Base-by-base conservation (phyloP, 805 yeast genomes). In the Candida sakaeoensis region DNA sequence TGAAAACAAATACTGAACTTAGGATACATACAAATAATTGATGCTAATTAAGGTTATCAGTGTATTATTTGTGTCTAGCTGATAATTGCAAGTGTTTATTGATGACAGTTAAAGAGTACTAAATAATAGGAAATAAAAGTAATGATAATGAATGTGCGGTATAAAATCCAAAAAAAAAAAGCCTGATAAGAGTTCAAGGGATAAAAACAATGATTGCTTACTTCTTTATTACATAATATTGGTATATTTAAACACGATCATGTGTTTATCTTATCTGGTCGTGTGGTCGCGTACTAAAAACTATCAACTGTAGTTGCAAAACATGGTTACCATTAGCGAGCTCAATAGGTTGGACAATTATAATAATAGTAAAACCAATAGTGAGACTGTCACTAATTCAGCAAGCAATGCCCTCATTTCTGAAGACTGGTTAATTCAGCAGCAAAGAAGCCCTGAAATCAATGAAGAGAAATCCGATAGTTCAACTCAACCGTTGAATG, bases 261-360 rank as follows among this genome's bases (percentile, higher is more conserved):
- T 5, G 14, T 25, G 9, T 10, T 25, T 14, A 10, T 25, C 5
- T 14, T 19, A 23, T 7, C 8, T 9, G 21, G 36, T 33, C 27
- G 36, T 33, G 36, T 23, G 14, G 4, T 32, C 22, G n/a, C 19
- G 13, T 16, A 8, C 13, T n/a, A n/a, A 16, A 5, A 30, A 6
- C 15, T 30, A 7, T 28, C 12, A 25, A 36, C n/a, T n/a, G n/a
- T n/a, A n/a, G n/a, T n/a, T n/a, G n/a, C n/a, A n/a, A n/a, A n/a
- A n/a, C n/a, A n/a, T 36, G 44, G 44, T 41, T 2, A 41, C 40
- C n/a, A 29, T 32, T 12, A 15, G 33, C 10, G 44, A 36, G 19
- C 25, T 41, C 5, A 28, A 36, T 17, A 14, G 29, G 14, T 41
- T 41, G 13, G 32, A 41, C 15, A 36, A 23, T 2, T 12, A 23